A percentile compares a stretch with the other conserved stretches of the same genome.
These are phyloP conservation scores for Zasmidium citrigriseum DNA, from an alignment of 2,329 filamentous ascomycete genomes.

Conservation along the genomic window DNA sequence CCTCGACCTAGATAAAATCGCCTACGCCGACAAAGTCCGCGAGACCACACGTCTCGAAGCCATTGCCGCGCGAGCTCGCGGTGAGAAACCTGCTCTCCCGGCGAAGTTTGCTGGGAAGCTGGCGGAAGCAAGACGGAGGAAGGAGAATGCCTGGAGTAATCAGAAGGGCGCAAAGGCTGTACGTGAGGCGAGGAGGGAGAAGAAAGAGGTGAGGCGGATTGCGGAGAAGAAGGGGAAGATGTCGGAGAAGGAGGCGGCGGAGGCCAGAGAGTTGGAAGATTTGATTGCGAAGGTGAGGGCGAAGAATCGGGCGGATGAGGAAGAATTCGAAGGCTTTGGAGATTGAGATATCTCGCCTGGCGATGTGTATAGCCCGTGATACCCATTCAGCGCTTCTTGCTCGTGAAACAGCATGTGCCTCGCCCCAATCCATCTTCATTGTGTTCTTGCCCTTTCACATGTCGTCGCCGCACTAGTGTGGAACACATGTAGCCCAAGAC, in stretches of 20 bases:
- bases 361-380: not conserved
- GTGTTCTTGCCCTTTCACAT: too few species aligned
- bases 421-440: too few species aligned
- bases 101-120: conserved; percentile 33
- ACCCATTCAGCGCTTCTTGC: not conserved
- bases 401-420: too few species aligned
- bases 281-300: conserved; percentile 36
- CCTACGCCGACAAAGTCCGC: conserved; percentile 48
- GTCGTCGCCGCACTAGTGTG: too few species aligned
- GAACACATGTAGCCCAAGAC: too few species aligned
- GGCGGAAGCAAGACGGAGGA: conserved; percentile 30
- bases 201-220: conserved; percentile 35
- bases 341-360: not conserved
- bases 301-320: conserved; percentile 20
- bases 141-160: conserved; percentile 39
- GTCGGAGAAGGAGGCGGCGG: conserved; percentile 30
- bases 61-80: conserved; percentile 29
- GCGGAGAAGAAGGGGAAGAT: conserved; percentile 33
- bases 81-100: conserved; percentile 25
- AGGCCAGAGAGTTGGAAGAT: conserved; percentile 34
- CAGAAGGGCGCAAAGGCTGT: conserved; percentile 39
- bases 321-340: conserved; percentile 29
- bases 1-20: conserved; percentile 41
- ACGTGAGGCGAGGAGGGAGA: conserved; percentile 35
- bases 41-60: conserved; percentile 45